Evolutionary conservation across 108 stramenopile species (phyloP), one percentile per base, ranked within the genome.

Genomic region (Cyclotella baltica): DNA sequence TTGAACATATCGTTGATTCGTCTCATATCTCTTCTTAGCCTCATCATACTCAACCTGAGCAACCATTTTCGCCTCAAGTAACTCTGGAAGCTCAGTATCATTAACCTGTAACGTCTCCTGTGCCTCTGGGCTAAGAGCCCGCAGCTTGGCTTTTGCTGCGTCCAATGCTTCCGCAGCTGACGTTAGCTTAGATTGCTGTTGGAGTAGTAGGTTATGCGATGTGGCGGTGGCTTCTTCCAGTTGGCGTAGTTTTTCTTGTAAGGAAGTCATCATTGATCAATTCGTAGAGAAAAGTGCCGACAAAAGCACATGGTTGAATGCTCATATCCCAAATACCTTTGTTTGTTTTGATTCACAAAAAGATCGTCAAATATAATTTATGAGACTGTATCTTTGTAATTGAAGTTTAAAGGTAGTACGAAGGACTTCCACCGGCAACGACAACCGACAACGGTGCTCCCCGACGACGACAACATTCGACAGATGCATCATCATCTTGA

Each of bases 41-140:
- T 73, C 80, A 51, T 88, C 87, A 34, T 80, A 82, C 22, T 88
- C 83, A 38, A 62, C 62, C 66, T 86, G 72, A 0, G 90, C 88
- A 0, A 62, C 36, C 9, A 78, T 59, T 50, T 84, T 74, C 8
- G 85, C 83, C 61, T 82, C 80, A 8, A 91, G 62, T 50, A 88
- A 64, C 65, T 91, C 90, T 15, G 90, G 88, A 40, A 89, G 73
- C 58, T 91, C 86, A 11, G 90, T 89, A 73, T 88, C 90, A 64
- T 87, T 89, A 4, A 91, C 67, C 63, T 82, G 77, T 38, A 89
- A 64, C 13, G 27, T 55, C 51, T 73, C 83, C 58, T 89, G 88
- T 36, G 78, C 70, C 71, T 87, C 84, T 13, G 62, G 59, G 28
- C 65, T 59, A 11, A 88, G 70, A 3, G 29, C 36, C 23, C 72